These are phyloP conservation scores for Corymbia citriodora DNA, from an alignment of 441 rosid species.

Conservation along the genomic window DNA sequence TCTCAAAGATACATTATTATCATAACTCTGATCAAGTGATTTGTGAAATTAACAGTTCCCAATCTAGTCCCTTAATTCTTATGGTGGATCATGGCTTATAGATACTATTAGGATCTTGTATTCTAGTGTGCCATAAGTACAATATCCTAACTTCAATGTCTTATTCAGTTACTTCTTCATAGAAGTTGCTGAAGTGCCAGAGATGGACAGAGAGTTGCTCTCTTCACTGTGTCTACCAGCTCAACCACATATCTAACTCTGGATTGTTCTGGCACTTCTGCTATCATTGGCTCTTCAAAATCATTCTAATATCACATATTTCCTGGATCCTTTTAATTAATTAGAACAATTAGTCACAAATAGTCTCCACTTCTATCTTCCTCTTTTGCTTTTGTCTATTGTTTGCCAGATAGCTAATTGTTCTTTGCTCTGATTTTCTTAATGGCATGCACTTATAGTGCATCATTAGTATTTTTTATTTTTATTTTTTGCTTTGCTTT, in stretches of 20 bases:
- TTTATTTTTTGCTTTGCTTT: neutral
- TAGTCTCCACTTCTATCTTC: neutral
- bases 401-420: neutral
- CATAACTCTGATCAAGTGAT: neutral
- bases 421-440: neutral
- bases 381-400: neutral
- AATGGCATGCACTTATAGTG: accelerated
- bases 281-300: neutral
- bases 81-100: neutral
- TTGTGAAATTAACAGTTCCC: neutral
- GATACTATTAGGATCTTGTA: neutral
- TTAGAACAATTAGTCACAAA: neutral
- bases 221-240: neutral
- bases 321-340: neutral
- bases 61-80: neutral
- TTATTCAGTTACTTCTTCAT: neutral
- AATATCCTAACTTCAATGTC: neutral
- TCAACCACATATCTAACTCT: neutral
- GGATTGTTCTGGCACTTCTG: neutral
- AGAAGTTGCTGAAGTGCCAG: neutral
- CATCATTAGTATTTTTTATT: neutral
- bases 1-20: neutral
- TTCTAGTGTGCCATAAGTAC: neutral
- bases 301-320: neutral
- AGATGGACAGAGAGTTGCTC: neutral